A percentile compares a stretch with the other conserved stretches of the same genome.
These are phyloP conservation scores for Tirmania nivea DNA, from an alignment of 495 filamentous ascomycete species.

Conservation along the genomic window DNA sequence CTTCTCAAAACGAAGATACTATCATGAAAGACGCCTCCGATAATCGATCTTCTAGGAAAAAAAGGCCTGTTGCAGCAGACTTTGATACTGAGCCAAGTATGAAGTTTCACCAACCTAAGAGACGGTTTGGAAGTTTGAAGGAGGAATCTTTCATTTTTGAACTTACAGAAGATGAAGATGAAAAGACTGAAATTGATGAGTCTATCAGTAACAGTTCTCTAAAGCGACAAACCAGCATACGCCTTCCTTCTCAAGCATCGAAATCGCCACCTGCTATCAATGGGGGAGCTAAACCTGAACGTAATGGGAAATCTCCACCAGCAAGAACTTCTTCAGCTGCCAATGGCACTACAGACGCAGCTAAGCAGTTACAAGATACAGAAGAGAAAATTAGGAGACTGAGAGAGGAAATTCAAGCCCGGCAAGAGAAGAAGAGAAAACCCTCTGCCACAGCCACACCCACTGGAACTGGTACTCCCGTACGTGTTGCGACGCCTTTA, in stretches of 20 bases:
- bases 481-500: conserved; percentile 14
- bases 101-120: conserved; percentile 28
- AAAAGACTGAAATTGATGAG: conserved; percentile 19
- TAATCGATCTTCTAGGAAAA: conserved; percentile 26
- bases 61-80: conserved; percentile 71
- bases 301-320: conserved; percentile 7
- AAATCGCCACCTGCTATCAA: conserved; percentile 26
- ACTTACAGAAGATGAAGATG: conserved; percentile 36
- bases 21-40: conserved; percentile 16
- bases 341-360: conserved; percentile 8
- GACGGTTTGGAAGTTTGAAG: conserved; percentile 31
- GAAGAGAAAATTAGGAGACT: conserved; percentile 51
- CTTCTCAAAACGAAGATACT: conserved; percentile 9
- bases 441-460: conserved; percentile 20
- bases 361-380: conserved; percentile 39
- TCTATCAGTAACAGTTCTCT: conserved; percentile 21
- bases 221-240: neutral
- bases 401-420: conserved; percentile 53
- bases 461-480: conserved; percentile 18
- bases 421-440: conserved; percentile 41
- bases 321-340: conserved; percentile 10
- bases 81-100: conserved; percentile 32
- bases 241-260: conserved; percentile 17
- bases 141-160: conserved; percentile 43
- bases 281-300: conserved; percentile 1